Percentiles rank a stretch among this genome's conserved stretches.
These are phyloP conservation scores for Neoscytalidium dimidiatum DNA, from an alignment of 2,329 filamentous ascomycete species.

Conservation along the genomic window DNA sequence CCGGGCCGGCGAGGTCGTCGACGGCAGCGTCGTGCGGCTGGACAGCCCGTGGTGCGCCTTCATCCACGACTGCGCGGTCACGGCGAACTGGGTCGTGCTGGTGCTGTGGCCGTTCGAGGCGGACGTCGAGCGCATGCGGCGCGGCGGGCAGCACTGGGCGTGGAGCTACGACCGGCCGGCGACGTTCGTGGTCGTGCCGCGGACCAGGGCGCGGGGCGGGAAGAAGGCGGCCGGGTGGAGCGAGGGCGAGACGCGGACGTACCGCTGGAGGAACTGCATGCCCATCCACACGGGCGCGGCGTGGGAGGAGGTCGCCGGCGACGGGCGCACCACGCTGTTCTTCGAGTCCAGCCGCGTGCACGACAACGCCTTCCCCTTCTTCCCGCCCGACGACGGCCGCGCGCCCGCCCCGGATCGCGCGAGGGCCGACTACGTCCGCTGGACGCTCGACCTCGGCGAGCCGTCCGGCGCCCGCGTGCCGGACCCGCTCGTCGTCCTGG, in stretches of 20 bases:
- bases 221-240: slow-evolving; percentile 18
- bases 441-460: slow-evolving; percentile 33
- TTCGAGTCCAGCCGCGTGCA: slow-evolving; percentile 34
- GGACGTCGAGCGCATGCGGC: slow-evolving; percentile 30
- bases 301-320: slow-evolving; percentile 33
- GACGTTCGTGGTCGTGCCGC: slow-evolving; percentile 30
- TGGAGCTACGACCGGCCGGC: slow-evolving; percentile 28
- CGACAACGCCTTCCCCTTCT: slow-evolving; percentile 39
- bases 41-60: slow-evolving; percentile 30
- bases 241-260: slow-evolving; percentile 19
- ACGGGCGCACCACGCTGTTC: slow-evolving; percentile 28
- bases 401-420: slow-evolving; percentile 32
- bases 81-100: slow-evolving; percentile 31
- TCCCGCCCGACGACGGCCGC: slow-evolving; percentile 32
- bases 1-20: slow-evolving; percentile 25
- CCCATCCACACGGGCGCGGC: slow-evolving; percentile 39
- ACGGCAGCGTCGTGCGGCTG: slow-evolving; percentile 30
- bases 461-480: slow-evolving; percentile 24
- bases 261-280: slow-evolving; percentile 30
- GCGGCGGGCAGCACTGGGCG: slow-evolving; percentile 33
- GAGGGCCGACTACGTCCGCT: slow-evolving; percentile 41
- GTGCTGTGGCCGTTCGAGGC: slow-evolving; percentile 33
- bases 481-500: slow-evolving; percentile 34
- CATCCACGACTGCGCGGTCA: slow-evolving; percentile 35
- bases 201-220: slow-evolving; percentile 18